A percentile compares a stretch with the other conserved stretches of the same genome.
Conservation (phyloP, 768 basidiomycete genomes). For the Inosperma sp. region DNA sequence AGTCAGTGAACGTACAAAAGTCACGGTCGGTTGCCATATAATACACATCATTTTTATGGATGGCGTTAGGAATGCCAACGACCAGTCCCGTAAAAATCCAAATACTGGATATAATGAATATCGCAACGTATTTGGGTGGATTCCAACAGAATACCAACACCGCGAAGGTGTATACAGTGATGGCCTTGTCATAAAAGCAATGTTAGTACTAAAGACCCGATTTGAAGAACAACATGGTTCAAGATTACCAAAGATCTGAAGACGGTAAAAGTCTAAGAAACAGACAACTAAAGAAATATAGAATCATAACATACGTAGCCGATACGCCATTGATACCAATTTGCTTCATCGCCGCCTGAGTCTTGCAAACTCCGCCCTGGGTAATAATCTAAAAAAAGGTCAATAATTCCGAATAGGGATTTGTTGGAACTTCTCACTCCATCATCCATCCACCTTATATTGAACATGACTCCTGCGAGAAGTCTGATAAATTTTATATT, state of each 20-base stretch:
- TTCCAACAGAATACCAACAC: conserved; percentile 43
- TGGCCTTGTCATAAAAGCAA: conserved; percentile 28
- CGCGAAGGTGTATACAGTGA: conserved; percentile 47
- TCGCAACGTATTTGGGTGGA: conserved; percentile 28
- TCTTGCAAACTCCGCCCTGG: conserved; percentile 38
- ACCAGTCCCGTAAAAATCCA: conserved; percentile 40
- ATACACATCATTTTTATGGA: conserved; percentile 33
- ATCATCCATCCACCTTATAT: conserved; percentile 38
- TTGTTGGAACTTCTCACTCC: conserved; percentile 20
- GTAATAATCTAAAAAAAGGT: conserved; percentile 26
- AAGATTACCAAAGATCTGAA: conserved; percentile 23
- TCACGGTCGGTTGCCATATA: conserved; percentile 42
- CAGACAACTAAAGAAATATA: conserved; percentile 6
- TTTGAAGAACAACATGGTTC: not conserved
- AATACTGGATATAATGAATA: conserved; percentile 31
- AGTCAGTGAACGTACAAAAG: conserved; percentile 6
- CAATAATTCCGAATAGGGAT: not conserved
- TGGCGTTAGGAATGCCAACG: conserved; percentile 34
- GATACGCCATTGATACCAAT: conserved; percentile 46
- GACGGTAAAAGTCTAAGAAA: conserved; percentile 2
- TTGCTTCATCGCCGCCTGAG: conserved; percentile 46
- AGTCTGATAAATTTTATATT: not conserved
- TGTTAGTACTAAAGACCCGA: not conserved
- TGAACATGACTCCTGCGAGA: conserved; percentile 37
- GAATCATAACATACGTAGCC: conserved; percentile 31